Conservation (phyloP, 164 flowering plant genomes). For the Liquidambar formosana region DNA sequence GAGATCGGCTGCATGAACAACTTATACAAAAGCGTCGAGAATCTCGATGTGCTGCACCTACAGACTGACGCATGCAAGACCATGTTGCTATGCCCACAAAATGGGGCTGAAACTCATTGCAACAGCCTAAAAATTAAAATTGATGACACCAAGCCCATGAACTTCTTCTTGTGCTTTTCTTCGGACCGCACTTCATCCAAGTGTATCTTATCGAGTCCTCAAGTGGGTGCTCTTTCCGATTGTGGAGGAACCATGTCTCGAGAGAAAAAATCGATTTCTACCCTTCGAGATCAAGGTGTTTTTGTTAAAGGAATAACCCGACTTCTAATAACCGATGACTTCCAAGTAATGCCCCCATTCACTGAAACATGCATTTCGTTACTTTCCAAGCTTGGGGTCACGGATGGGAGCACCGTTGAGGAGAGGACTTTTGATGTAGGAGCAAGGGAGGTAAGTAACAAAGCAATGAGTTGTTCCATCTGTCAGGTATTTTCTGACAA, state of each 20-base stretch:
- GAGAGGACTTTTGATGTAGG: not conserved
- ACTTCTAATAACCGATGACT: conserved; percentile 19
- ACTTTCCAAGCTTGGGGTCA: not conserved
- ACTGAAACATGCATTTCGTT: not conserved
- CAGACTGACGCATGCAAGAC: conserved; percentile 10
- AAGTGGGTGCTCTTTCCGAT: not conserved
- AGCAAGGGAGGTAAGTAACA: conserved; percentile 4
- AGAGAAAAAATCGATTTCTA: no score
- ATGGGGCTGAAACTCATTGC: not conserved
- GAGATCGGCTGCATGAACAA: conserved; percentile 21
- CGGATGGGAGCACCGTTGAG: not conserved
- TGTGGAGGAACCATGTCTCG: not conserved
- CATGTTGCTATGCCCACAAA: conserved; percentile 19
- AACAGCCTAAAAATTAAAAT: not conserved
- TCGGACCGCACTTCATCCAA: not conserved
- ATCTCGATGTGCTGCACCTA: conserved; percentile 8
- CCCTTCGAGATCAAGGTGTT: not conserved
- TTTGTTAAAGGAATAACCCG: conserved; percentile 9
- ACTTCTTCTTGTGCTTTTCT: not conserved
- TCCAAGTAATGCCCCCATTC: conserved; percentile 12
- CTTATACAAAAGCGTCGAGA: conserved; percentile 15
- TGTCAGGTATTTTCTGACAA: not conserved
- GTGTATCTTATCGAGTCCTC: not conserved
- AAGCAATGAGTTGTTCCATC: no score
- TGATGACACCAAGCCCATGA: not conserved